Conservation (phyloP, 139 green algal species). For the Chlamydomonas sphaeroides region DNA sequence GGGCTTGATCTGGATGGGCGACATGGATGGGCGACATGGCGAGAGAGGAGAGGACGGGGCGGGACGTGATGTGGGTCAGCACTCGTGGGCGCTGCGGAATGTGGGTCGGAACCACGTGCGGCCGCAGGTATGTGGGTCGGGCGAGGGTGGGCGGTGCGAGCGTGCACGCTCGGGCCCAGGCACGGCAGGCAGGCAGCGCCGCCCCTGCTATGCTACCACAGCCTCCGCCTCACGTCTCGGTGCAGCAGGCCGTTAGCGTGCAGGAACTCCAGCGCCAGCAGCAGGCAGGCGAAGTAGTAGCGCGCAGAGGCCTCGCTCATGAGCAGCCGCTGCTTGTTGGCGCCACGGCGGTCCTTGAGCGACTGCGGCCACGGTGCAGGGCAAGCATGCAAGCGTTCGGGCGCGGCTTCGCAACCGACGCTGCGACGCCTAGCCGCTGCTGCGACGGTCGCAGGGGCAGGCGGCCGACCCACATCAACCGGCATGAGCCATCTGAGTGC, state of each 20-base stretch:
- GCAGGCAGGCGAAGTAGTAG: conserved; percentile 41
- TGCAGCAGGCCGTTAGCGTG: conserved; percentile 41
- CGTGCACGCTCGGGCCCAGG: no score
- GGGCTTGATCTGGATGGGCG: conserved; percentile 49
- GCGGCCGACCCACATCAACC: neutral
- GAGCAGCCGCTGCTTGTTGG: conserved; percentile 28
- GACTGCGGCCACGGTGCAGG: conserved; percentile 5
- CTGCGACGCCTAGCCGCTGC: no score
- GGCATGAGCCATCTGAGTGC: no score
- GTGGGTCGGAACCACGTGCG: neutral
- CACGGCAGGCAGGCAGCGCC: no score
- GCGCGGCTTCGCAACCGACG: no score
- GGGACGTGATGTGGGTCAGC: neutral
- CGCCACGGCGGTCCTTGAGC: conserved; percentile 30
- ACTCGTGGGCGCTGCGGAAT: neutral
- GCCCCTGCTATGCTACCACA: no score
- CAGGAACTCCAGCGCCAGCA: conserved; percentile 43
- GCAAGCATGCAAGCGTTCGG: no score
- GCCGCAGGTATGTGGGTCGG: no score
- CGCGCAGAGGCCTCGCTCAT: conserved; percentile 32
- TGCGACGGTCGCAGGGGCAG: no score
- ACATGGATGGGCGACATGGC: no score
- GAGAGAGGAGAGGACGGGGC: no score
- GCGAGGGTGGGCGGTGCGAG: no score
- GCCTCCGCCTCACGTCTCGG: conserved; percentile 24